These are phyloP conservation scores for Nicotiana attenuata DNA, from an alignment of 257 asterid species.

Conservation along the genomic window DNA sequence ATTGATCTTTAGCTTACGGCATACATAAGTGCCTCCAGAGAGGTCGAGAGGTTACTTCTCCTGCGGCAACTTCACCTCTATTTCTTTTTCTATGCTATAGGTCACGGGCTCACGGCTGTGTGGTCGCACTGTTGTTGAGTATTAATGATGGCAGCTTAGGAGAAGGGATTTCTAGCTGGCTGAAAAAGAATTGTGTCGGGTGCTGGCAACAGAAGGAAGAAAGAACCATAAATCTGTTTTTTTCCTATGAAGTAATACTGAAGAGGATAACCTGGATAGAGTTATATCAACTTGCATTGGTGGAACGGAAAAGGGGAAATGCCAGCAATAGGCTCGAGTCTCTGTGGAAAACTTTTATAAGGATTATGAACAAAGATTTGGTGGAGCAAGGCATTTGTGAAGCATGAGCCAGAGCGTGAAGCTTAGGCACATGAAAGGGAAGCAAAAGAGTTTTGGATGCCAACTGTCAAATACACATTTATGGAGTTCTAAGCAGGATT, in stretches of 20 bases:
- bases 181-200: neutral
- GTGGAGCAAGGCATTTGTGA: neutral
- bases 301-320: neutral
- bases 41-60: neutral
- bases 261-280: neutral
- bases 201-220: neutral
- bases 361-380: neutral
- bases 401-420: neutral
- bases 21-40: neutral
- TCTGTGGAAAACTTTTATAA: neutral
- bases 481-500: neutral
- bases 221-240: neutral
- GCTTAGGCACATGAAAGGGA: neutral
- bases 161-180: neutral
- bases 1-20: neutral
- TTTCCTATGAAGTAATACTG: neutral
- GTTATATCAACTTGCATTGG: neutral
- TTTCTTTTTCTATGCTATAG: neutral
- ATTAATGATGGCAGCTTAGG: neutral
- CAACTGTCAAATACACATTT: neutral
- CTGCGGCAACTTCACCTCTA: neutral
- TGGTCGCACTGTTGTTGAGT: neutral
- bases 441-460: neutral
- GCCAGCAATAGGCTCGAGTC: neutral
- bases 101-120: no score